Base-by-base conservation (phyloP, 2,329 filamentous ascomycete genomes). In the Nemania sp. region DNA sequence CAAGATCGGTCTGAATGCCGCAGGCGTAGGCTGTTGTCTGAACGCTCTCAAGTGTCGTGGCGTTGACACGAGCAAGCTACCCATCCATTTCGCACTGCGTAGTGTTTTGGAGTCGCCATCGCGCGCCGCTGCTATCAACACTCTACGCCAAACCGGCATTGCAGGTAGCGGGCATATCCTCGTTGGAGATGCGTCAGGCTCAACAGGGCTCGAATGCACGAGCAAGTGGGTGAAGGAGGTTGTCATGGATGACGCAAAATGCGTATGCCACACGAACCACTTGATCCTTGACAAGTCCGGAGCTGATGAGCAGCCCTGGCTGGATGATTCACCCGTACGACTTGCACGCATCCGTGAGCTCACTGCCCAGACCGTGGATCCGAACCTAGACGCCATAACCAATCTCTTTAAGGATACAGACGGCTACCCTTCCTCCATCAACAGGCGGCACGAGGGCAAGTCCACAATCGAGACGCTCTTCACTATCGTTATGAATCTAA, bases 1-100 rank as follows among this genome's bases (percentile, higher is more conserved):
- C 12, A 88, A 88, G 67, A 86, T 88, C 19, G 85, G 85, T 0
- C 73, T 87, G 60, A 88, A 88, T 62, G 72, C 70, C 14, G 63
- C 67, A 0, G 82, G 83, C 0, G 81, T 88, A 0, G 84, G 82
- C 0, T 78, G 79, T 0, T 80, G 79, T 37, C 71, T 87, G 7
- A 88, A 88, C 56, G 85, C 84, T 0, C 83, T 88, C 55, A 75
- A 77, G 33, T 81, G 80, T 3, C 73, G 75, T 2, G 82, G 82
- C 1, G 76, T 85, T 42, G 74, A 83, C 61, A 61, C 68, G 2
- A 67, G 68, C 1, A 77, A 75, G 6, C 61, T 86, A 2, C 84
- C 85, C 0, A 78, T 84, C n/a, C 84, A 88, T 62, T 70, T 88
- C 6, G 82, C 80, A 0, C 72, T 87, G 5, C 73, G 84, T 1